These are phyloP conservation scores for Colletotrichum nymphaeae DNA, from an alignment of 2,329 filamentous ascomycete species.

Conservation along the genomic window DNA sequence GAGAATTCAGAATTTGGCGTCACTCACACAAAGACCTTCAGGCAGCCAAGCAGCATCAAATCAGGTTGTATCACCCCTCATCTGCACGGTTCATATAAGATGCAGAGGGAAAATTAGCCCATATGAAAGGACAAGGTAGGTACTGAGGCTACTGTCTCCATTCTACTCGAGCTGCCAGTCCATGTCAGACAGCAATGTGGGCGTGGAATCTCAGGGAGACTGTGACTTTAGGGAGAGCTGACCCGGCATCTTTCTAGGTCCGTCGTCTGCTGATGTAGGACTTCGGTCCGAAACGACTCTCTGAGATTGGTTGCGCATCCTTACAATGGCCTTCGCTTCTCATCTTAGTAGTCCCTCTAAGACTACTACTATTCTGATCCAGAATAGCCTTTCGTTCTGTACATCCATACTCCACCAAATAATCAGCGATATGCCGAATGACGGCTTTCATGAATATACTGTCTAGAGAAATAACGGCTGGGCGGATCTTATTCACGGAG, in stretches of 20 bases:
- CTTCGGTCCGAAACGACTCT: neutral
- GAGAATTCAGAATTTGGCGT: too few relatives aligned
- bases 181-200: neutral
- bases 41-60: too few relatives aligned
- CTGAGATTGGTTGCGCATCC: neutral
- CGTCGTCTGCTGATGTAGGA: neutral
- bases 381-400: too few relatives aligned
- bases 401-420: too few relatives aligned
- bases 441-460: neutral
- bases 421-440: too few relatives aligned
- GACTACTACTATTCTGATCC: neutral
- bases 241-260: neutral
- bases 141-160: neutral
- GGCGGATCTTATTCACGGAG: neutral
- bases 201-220: neutral
- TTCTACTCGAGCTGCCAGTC: neutral
- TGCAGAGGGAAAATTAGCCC: neutral
- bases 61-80: too few relatives aligned
- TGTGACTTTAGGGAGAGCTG: neutral
- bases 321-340: neutral
- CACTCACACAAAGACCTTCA: too few relatives aligned
- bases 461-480: neutral
- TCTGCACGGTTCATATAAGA: neutral
- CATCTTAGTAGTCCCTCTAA: neutral
- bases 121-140: neutral